A percentile compares a stretch with the other conserved stretches of the same genome.
phyloP scores from a whole-genome alignment of 2,329 filamentous ascomycete genomes.

The Stagonosporopsis rhizophila region DNA sequence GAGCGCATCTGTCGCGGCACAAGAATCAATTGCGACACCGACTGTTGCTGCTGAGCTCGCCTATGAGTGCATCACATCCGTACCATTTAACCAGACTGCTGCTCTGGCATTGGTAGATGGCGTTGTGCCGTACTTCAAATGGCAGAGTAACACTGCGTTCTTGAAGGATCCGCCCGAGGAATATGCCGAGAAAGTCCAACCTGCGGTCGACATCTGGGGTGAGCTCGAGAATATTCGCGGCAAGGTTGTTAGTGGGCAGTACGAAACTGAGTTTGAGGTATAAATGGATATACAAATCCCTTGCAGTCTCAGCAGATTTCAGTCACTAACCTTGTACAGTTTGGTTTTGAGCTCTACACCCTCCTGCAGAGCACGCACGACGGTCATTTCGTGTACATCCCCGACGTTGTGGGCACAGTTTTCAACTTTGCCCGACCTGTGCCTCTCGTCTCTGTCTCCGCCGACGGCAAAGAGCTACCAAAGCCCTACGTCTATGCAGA shows the following conservation, averaged over 20 bases:
- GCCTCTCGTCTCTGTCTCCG: slow-evolving; percentile 66
- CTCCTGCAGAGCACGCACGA: slow-evolving; percentile 66
- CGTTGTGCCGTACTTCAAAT: slow-evolving; percentile 55
- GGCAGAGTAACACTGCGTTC: slow-evolving; percentile 55
- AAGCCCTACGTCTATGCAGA: slow-evolving; percentile 63
- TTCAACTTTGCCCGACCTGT: slow-evolving; percentile 60
- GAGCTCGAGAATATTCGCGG: slow-evolving; percentile 49
- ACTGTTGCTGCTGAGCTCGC: slow-evolving; percentile 54
- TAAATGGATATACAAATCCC: background rate
- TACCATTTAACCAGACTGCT: slow-evolving; percentile 54
- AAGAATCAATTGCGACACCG: slow-evolving; percentile 38
- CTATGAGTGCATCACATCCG: slow-evolving; percentile 55
- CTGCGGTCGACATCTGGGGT: slow-evolving; percentile 52
- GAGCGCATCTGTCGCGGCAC: slow-evolving; percentile 35
- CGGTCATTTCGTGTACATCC: slow-evolving; percentile 67
- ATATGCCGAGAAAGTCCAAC: slow-evolving; percentile 55
- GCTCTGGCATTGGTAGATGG: slow-evolving; percentile 52
- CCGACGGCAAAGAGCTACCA: slow-evolving; percentile 59
- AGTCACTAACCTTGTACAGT: slow-evolving; percentile 29
- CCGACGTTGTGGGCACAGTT: slow-evolving; percentile 59
- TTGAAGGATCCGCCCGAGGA: slow-evolving; percentile 56
- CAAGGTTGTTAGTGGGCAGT: slow-evolving; percentile 48
- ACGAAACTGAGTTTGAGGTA: slow-evolving; percentile 53
- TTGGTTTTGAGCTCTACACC: slow-evolving; percentile 41
- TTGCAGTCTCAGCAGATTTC: background rate